Percentiles rank a stretch among this genome's conserved stretches.
Conservation (phyloP, 2,329 filamentous ascomycete species). For the Gaeumannomyces sp. region DNA sequence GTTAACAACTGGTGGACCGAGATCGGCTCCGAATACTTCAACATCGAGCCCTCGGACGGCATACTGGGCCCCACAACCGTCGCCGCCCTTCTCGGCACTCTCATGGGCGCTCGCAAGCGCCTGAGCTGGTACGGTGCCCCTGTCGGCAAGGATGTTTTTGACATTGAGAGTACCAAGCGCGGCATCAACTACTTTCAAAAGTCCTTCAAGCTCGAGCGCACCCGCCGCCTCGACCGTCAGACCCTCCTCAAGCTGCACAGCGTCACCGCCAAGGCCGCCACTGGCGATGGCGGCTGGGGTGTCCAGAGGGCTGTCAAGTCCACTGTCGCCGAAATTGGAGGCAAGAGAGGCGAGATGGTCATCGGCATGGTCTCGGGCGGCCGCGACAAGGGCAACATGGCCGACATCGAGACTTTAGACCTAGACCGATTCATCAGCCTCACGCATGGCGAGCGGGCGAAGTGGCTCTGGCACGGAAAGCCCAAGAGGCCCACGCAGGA, state of each 20-base stretch:
- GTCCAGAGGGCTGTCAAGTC: constrained; percentile 94
- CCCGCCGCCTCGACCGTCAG: constrained; percentile 72
- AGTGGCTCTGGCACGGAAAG: constrained; percentile 95
- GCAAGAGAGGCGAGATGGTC: constrained; percentile 89
- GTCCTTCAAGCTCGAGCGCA: constrained; percentile 71
- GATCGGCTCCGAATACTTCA: constrained; percentile 86
- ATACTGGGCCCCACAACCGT: constrained; percentile 90
- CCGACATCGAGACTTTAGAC: constrained; percentile 87
- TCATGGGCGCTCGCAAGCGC: constrained; percentile 86
- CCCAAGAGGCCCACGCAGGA: constrained; percentile 54
- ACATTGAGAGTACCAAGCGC: constrained; percentile 73
- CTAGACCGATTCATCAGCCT: constrained; percentile 77
- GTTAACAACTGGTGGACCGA: constrained; percentile 96
- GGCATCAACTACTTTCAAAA: constrained; percentile 89
- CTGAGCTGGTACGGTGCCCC: constrained; percentile 79
- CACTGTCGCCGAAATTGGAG: constrained; percentile 86
- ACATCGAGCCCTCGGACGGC: constrained; percentile 85
- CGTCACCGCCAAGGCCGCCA: constrained; percentile 83
- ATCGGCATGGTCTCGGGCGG: constrained; percentile 81
- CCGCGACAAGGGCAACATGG: constrained; percentile 81
- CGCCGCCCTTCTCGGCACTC: constrained; percentile 75
- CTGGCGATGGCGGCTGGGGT: constrained; percentile 81
- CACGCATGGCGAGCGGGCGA: constrained; percentile 73
- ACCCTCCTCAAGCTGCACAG: constrained; percentile 77
- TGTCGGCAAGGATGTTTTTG: constrained; percentile 86